phyloP scores from a whole-genome alignment of 257 asterid genomes.

The Solanum arcanum region DNA sequence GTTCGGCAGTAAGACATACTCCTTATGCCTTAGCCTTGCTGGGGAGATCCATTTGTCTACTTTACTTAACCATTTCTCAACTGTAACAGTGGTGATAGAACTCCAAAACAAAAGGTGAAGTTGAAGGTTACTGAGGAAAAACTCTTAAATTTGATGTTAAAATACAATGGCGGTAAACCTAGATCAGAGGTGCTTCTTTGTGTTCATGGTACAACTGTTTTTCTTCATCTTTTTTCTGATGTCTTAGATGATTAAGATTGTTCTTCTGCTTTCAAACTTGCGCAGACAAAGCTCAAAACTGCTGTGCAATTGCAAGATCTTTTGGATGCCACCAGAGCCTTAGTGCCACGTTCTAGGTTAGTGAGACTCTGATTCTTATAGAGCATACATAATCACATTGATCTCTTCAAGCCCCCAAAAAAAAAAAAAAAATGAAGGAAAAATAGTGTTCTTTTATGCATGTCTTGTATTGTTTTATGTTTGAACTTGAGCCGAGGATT shows the following conservation, averaged over 20 bases:
- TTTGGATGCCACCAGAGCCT: conserved; percentile 85
- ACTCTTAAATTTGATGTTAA: conserved; percentile 87
- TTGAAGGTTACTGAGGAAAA: conserved; percentile 93
- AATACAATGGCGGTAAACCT: conserved; percentile 87
- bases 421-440: no score
- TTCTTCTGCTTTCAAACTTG: conserved; percentile 11
- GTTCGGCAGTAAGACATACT: conserved; percentile 77
- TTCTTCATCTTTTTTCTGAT: not conserved
- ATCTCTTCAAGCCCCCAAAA: not conserved
- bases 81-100: conserved; percentile 85
- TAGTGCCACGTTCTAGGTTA: conserved; percentile 84
- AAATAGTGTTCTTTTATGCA: not conserved
- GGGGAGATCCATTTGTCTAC: not conserved
- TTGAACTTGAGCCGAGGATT: not conserved
- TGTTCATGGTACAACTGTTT: conserved; percentile 1
- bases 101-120: conserved; percentile 99
- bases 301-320: conserved; percentile 98
- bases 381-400: not conserved
- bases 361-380: not conserved
- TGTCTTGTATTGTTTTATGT: not conserved
- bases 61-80: conserved; percentile 4
- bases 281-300: conserved; percentile 89
- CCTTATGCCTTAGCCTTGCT: not conserved
- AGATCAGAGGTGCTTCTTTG: conserved; percentile 69
- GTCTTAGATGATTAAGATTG: not conserved